Base-by-base conservation (phyloP, 2,329 filamentous ascomycete genomes). In the Diatrype stigma region DNA sequence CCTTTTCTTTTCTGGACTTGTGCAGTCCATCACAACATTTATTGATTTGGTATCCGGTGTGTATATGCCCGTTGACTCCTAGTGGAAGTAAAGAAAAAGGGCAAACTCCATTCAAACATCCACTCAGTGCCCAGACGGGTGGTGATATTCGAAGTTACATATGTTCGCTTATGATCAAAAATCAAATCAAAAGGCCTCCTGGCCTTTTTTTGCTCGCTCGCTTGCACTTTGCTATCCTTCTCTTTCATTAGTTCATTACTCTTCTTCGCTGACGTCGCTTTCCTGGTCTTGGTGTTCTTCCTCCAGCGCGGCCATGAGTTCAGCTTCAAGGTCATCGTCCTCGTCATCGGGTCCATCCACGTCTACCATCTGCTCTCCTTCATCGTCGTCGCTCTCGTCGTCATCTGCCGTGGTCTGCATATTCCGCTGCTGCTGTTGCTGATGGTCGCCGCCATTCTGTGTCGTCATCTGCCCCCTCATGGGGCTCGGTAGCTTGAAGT, bases 401-500 rank as follows among this genome's bases (percentile, higher is more conserved):
- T 64, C 56, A 3, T 60, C 58, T 30, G 57, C 57, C 8, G 61
- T 59, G 23, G 60, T 57, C 34, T 66, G 56, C 38, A 52, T 48
- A 23, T 44, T 49, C 8, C 59, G 59, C 49, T 47, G 51, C 42
- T 56, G 21, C 45, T 48, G 37, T 42, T 47, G 45, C 52, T 49
- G 51, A 26, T 42, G 32, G 61, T 57, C 28, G 60, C 52, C 59
- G 60, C 57, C 42, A 59, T 46, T 57, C 53, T 50, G 63, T 38
- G 60, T 50, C 47, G 60, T 58, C 49, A 61, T 59, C 47, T 69
- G 63, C 47, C 68, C 63, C 57, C 76, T 77, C 40, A 79, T 73
- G 1, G 79, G 79, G 53, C 79, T 82, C 4, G 78, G 78, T 28
- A 82, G 64, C 62, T 77, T 77, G 50, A 82, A 77, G 54, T 67